A percentile compares a stretch with the other conserved stretches of the same genome.
These are phyloP conservation scores for Vitis hybrid DNA, from an alignment of 177 flowering plant species.

Conservation along the genomic window DNA sequence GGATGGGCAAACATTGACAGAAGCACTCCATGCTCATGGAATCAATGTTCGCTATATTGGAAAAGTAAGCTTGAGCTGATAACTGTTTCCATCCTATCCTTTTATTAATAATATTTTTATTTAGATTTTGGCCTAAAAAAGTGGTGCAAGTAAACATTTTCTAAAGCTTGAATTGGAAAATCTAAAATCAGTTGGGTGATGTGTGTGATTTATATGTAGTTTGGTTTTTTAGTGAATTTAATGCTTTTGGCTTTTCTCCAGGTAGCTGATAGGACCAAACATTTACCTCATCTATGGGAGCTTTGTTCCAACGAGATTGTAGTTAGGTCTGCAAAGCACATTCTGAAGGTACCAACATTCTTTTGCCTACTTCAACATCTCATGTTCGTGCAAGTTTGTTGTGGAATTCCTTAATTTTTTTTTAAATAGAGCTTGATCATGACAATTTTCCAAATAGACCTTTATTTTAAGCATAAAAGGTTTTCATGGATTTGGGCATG, in stretches of 20 bases:
- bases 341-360: conserved; percentile 67
- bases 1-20: conserved; percentile 99
- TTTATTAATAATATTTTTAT: neutral
- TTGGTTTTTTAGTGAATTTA: conserved; percentile 1
- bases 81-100: neutral
- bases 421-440: too few relatives aligned
- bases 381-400: neutral
- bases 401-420: neutral
- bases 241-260: conserved; percentile 28
- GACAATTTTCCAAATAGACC: too few relatives aligned
- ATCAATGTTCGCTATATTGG: conserved; percentile 96
- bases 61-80: conserved; percentile 50
- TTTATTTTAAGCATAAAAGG: too few relatives aligned
- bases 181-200: too few relatives aligned
- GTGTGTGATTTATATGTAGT: too few relatives aligned
- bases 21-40: conserved; percentile 99
- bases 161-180: neutral
- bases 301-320: conserved; percentile 82
- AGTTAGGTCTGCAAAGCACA: conserved; percentile 90
- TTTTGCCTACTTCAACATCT: neutral
- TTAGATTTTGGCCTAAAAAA: neutral
- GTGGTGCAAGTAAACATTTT: neutral
- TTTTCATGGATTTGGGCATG: too few relatives aligned
- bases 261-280: conserved; percentile 87
- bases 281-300: conserved; percentile 92